Conservation (phyloP, 208 protist species). For the Trypanosoma brucei region DNA sequence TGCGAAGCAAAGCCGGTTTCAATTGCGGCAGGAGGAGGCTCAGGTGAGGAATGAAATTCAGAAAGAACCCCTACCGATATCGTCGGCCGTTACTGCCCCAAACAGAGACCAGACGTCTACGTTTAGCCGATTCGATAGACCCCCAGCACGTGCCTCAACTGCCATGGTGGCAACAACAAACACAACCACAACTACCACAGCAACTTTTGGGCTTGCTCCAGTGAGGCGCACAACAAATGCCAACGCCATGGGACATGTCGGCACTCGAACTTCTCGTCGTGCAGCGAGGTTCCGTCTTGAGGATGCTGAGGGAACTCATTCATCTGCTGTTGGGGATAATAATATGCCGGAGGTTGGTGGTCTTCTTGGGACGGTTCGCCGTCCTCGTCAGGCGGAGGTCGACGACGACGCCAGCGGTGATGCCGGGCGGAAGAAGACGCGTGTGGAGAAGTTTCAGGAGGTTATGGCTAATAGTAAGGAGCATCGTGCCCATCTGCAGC, state of each 20-base stretch:
- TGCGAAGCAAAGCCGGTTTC: constrained; percentile 76
- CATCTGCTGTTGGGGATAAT: not conserved
- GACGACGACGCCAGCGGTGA: constrained; percentile 16
- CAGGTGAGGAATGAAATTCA: constrained; percentile 33
- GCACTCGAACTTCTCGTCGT: constrained; percentile 30
- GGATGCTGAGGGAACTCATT: constrained; percentile 17
- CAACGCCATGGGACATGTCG: not conserved
- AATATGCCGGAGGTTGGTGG: constrained; percentile 17
- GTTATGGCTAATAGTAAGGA: constrained; percentile 60
- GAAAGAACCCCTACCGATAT: not conserved
- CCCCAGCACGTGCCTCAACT: constrained; percentile 6
- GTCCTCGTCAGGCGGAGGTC: constrained; percentile 5
- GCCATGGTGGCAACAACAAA: not conserved
- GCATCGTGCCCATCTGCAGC: constrained; percentile 53
- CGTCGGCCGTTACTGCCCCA: not conserved
- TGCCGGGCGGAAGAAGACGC: constrained; percentile 34
- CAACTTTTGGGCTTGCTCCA: constrained; percentile 19
- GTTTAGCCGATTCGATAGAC: constrained; percentile 14
- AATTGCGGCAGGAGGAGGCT: constrained; percentile 65
- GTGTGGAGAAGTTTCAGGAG: constrained; percentile 61
- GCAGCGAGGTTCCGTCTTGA: constrained; percentile 28
- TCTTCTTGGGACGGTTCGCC: constrained; percentile 14
- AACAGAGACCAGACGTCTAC: not conserved
- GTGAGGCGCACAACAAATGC: not conserved
- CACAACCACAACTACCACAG: constrained; percentile 13